These are phyloP conservation scores for Chytridium lagenaria DNA, from an alignment of 371 early-diverging fungal species.

Conservation along the genomic window DNA sequence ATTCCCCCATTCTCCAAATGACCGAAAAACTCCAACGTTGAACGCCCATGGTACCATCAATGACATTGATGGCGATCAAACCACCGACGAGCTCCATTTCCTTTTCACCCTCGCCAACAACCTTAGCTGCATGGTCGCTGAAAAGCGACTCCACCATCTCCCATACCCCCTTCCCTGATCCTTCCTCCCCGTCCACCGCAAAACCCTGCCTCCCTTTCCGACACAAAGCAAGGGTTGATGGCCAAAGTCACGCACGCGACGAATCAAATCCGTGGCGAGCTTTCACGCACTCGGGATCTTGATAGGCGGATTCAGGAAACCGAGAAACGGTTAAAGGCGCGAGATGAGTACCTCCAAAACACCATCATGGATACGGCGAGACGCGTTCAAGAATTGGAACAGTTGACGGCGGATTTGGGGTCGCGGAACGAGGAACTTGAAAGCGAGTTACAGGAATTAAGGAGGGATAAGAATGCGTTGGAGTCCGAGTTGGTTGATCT, in stretches of 20 bases:
- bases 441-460: neutral
- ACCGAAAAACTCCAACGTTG: neutral
- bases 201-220: too few species aligned
- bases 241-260: neutral
- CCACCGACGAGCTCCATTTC: too few species aligned
- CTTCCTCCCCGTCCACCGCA: slow-evolving; percentile 2
- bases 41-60: too few species aligned
- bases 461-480: slow-evolving; percentile 26
- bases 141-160: too few species aligned
- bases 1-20: neutral
- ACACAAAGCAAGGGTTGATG: neutral
- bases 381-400: slow-evolving; percentile 40
- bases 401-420: slow-evolving; percentile 33
- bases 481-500: slow-evolving; percentile 27
- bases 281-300: neutral
- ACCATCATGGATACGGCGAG: slow-evolving; percentile 49
- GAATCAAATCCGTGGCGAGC: neutral
- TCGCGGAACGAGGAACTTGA: slow-evolving; percentile 38
- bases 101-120: too few species aligned
- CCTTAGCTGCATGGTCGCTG: too few species aligned
- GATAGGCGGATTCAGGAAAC: slow-evolving; percentile 11
- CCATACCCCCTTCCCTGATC: too few species aligned
- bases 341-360: slow-evolving; percentile 46
- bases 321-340: slow-evolving; percentile 40
- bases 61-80: too few species aligned